These are phyloP conservation scores for Oryza glumipatula DNA, from an alignment of 176 grass and related monocot genomes.

Conservation along the genomic window DNA sequence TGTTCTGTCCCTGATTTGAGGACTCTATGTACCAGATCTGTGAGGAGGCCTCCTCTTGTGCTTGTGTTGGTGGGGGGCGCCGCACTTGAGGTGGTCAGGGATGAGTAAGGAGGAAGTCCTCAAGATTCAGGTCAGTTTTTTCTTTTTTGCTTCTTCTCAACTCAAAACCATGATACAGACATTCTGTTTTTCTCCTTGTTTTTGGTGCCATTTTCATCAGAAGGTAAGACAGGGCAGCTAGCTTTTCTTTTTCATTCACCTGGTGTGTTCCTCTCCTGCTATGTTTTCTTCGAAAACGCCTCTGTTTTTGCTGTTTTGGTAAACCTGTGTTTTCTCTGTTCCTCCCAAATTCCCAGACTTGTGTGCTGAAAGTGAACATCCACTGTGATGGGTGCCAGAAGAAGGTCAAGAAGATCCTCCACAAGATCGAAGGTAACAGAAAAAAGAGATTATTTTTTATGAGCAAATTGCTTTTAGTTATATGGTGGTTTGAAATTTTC, in stretches of 20 bases:
- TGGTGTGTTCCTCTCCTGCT: slow-evolving; percentile 6
- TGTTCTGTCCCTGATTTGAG: slow-evolving; percentile 54
- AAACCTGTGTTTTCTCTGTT: background rate
- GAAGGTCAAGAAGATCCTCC: slow-evolving; percentile 95
- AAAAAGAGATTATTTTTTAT: background rate
- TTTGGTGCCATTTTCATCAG: slow-evolving; percentile 11
- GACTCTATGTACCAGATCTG: slow-evolving; percentile 48
- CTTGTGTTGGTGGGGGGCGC: background rate
- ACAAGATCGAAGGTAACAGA: slow-evolving; percentile 77
- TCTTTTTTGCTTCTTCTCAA: slow-evolving; percentile 39
- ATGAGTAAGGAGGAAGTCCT: slow-evolving; percentile 80
- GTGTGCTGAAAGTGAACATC: slow-evolving; percentile 86
- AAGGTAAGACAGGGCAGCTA: background rate
- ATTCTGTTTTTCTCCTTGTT: slow-evolving; percentile 6
- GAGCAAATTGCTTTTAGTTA: background rate
- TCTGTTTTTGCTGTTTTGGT: background rate
- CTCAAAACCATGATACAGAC: background rate
- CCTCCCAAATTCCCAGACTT: slow-evolving; percentile 55
- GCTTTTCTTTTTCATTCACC: background rate
- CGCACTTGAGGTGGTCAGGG: slow-evolving; percentile 22
- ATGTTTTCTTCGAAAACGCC: background rate
- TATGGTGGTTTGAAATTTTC: background rate
- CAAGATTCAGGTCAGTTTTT: slow-evolving; percentile 66
- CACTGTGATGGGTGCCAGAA: slow-evolving; percentile 95
- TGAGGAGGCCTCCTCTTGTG: slow-evolving; percentile 30